phyloP scores from a whole-genome alignment of 257 asterid genomes.

The Cynanchum wilfordii region DNA sequence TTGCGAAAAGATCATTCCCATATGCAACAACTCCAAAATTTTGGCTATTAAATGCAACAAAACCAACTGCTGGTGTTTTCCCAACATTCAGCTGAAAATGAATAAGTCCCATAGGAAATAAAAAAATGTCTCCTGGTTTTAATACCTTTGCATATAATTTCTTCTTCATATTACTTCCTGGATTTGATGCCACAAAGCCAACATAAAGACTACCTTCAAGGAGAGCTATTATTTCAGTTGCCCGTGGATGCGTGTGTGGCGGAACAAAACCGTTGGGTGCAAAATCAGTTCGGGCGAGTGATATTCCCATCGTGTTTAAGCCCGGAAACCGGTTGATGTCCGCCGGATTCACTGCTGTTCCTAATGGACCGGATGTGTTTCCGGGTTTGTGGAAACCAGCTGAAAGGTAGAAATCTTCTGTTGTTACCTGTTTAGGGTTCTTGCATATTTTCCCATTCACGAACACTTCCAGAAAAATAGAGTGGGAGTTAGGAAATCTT shows the following conservation, averaged over 20 bases:
- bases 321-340: conserved; percentile 5
- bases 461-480: neutral
- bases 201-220: neutral
- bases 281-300: neutral
- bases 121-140: neutral
- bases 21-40: neutral
- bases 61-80: neutral
- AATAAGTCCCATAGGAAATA: neutral
- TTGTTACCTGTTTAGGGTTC: neutral
- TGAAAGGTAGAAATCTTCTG: neutral
- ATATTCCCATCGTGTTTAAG: neutral
- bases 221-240: neutral
- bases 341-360: neutral
- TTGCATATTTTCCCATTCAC: conserved; percentile 13
- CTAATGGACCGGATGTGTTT: conserved; percentile 2
- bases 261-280: neutral
- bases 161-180: neutral
- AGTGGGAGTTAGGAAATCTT: too few species aligned
- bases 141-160: neutral
- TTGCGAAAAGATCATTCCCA: neutral
- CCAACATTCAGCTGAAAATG: conserved; percentile 8
- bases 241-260: conserved; percentile 3
- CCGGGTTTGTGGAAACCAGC: conserved; percentile 4
- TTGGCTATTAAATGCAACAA: conserved; percentile 4
- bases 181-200: conserved; percentile 1